Percentiles rank a stretch among this genome's conserved stretches.
phyloP scores from a whole-genome alignment of 345 rosid genomes.

The Turritis glabra region DNA sequence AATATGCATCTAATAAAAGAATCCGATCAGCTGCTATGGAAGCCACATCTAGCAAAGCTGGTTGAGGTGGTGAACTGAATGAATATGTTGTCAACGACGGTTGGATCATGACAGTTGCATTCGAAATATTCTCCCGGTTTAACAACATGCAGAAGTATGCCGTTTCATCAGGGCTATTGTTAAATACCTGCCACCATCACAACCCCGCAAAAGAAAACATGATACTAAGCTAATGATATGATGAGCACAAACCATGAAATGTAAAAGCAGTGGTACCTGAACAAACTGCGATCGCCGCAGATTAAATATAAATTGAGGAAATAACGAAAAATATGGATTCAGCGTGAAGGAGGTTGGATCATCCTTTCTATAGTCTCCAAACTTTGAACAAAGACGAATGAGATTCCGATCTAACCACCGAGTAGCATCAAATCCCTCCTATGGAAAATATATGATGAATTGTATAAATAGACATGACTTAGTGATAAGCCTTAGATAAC shows the following conservation, averaged over 20 bases:
- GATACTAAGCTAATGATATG: background rate
- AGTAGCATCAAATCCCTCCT: conserved; percentile 98
- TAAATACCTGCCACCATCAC: conserved; percentile 66
- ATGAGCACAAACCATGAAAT: background rate
- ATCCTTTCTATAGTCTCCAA: conserved; percentile 95
- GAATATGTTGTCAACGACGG: conserved; percentile 91
- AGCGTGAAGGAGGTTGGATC: conserved; percentile 91
- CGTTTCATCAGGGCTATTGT: conserved; percentile 98
- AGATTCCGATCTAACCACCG: conserved; percentile 97
- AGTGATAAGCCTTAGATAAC: background rate
- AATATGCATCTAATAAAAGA: conserved; percentile 88
- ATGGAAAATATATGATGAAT: conserved; percentile 12
- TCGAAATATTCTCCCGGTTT: conserved; percentile 83
- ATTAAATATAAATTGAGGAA: conserved; percentile 98
- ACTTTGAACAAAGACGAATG: conserved; percentile 87
- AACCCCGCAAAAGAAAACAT: conserved; percentile 12
- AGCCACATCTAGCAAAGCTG: conserved; percentile 92
- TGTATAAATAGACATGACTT: background rate
- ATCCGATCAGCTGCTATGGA: conserved; percentile 90
- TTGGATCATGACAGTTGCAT: conserved; percentile 98
- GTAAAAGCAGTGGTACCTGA: conserved; percentile 55
- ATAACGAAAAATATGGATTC: conserved; percentile 84
- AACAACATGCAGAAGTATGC: conserved; percentile 93
- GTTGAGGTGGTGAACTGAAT: conserved; percentile 77
- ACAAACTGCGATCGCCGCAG: conserved; percentile 94